Evolutionary conservation across 1,139 yeast genomes (phyloP).

Genomic region (Tardiomyces digboiensis): DNA sequence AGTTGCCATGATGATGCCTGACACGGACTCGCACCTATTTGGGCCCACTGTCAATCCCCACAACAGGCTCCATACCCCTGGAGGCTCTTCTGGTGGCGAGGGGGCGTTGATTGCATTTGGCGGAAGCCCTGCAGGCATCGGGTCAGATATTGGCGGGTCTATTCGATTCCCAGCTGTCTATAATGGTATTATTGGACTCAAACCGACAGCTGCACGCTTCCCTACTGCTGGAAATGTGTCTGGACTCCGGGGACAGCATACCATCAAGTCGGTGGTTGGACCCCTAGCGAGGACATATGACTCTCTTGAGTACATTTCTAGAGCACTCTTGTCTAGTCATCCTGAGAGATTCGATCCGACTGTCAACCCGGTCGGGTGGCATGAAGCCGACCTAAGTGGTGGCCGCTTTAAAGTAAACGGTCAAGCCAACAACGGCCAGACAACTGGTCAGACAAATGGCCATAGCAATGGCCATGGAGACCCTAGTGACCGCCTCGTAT

Average conservation of each 20-base stretch:
- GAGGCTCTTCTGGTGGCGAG: conserved; percentile 59
- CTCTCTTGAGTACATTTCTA: conserved; percentile 2
- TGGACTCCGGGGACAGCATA: conserved; percentile 7
- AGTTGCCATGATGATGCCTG: conserved; percentile 45
- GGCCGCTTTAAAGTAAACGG: no score
- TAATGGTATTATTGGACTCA: conserved; percentile 41
- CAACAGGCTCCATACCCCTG: conserved; percentile 36
- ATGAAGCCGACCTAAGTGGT: conserved; percentile 28
- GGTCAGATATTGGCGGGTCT: conserved; percentile 57
- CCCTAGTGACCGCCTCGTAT: conserved; percentile 17
- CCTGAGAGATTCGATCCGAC: conserved; percentile 41
- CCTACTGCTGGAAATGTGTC: conserved; percentile 31
- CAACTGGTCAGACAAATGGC: neutral
- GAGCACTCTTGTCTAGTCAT: conserved; percentile 30
- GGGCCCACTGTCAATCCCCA: conserved; percentile 36
- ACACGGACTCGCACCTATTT: conserved; percentile 35
- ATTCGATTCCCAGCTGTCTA: conserved; percentile 48
- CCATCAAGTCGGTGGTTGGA: conserved; percentile 3
- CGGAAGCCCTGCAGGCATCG: conserved; percentile 43
- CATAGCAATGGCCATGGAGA: neutral
- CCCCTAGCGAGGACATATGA: conserved; percentile 2
- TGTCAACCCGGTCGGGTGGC: conserved; percentile 38
- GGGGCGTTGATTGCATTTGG: conserved; percentile 41
- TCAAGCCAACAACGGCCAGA: neutral
- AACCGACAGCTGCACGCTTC: conserved; percentile 39